phyloP scores from a whole-genome alignment of 2,329 filamentous ascomycete species.

The Penicillium janthinellum region DNA sequence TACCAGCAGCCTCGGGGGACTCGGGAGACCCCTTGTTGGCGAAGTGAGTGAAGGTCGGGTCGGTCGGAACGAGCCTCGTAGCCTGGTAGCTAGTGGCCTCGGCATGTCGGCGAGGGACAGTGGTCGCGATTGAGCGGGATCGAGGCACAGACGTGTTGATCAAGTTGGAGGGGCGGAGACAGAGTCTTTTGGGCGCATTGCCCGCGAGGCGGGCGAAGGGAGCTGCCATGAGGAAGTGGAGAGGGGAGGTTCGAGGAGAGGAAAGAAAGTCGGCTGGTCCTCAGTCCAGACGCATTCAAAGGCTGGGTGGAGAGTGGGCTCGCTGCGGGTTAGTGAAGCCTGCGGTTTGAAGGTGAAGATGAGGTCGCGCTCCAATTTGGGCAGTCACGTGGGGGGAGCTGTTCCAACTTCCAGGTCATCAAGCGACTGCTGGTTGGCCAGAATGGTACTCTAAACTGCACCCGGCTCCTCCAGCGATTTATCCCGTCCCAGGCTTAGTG shows the following conservation, averaged over 20 bases:
- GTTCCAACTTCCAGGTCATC: constrained; percentile 32
- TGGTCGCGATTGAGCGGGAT: constrained; percentile 59
- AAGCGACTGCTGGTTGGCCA: constrained; percentile 38
- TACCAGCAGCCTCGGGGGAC: constrained; percentile 44
- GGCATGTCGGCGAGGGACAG: constrained; percentile 57
- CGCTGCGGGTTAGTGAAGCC: constrained; percentile 35
- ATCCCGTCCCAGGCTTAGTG: constrained; percentile 1
- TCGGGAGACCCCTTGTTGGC: constrained; percentile 46
- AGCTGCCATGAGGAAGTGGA: constrained; percentile 56
- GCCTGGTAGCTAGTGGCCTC: constrained; percentile 51
- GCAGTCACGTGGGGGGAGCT: constrained; percentile 38
- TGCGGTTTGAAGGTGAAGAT: constrained; percentile 31
- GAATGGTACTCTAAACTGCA: constrained; percentile 21
- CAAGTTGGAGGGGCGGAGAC: constrained; percentile 54
- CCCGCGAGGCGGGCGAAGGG: constrained; percentile 62
- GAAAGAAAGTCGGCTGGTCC: constrained; percentile 31
- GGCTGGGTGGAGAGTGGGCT: constrained; percentile 30
- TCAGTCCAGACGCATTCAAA: constrained; percentile 43
- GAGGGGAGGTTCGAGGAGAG: constrained; percentile 22
- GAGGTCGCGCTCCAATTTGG: constrained; percentile 40
- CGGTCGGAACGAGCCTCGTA: constrained; percentile 60
- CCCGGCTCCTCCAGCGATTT: not conserved
- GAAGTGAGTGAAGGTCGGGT: constrained; percentile 56
- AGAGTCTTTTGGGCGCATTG: constrained; percentile 62
- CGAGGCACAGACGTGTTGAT: constrained; percentile 46